phyloP scores from a whole-genome alignment of 768 basidiomycete genomes.

The Amylocystis lapponica region DNA sequence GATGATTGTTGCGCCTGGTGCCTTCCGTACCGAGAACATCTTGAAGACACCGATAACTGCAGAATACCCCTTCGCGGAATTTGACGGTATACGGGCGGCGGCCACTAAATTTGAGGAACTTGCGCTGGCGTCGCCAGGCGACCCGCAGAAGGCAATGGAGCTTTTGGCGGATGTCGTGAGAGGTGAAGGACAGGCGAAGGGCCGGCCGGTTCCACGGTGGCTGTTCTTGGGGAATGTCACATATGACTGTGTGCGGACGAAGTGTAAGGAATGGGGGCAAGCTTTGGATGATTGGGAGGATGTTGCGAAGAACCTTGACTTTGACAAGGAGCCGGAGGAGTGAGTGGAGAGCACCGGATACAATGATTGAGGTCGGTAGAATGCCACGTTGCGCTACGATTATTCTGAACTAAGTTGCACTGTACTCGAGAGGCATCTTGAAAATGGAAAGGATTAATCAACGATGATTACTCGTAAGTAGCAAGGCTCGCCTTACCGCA shows the following conservation, averaged over 20 bases:
- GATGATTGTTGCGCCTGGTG: conserved; percentile 52
- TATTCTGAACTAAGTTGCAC: no score
- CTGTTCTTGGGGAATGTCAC: conserved; percentile 49
- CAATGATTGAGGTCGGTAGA: no score
- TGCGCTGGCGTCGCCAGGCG: conserved; percentile 26
- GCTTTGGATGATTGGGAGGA: conserved; percentile 52
- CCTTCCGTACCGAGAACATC: conserved; percentile 57
- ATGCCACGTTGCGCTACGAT: no score
- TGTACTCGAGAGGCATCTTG: no score
- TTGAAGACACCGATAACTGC: conserved; percentile 28
- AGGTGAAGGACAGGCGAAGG: conserved; percentile 47
- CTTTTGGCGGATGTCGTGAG: conserved; percentile 35
- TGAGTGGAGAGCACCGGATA: no score
- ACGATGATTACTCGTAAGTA: no score
- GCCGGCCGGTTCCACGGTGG: conserved; percentile 40
- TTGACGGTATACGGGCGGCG: conserved; percentile 42
- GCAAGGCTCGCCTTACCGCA: no score
- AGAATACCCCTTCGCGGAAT: conserved; percentile 39
- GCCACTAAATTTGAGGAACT: not conserved
- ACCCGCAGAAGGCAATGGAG: conserved; percentile 55
- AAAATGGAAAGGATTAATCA: no score
- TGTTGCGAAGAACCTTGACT: conserved; percentile 26
- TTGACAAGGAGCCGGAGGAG: conserved; percentile 14
- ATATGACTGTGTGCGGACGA: conserved; percentile 43
- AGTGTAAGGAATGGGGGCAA: conserved; percentile 37